Evolutionary conservation across 176 grass and related monocot species (phyloP), one percentile per base, ranked within the genome.

Genomic region (Oryza longistaminata): DNA sequence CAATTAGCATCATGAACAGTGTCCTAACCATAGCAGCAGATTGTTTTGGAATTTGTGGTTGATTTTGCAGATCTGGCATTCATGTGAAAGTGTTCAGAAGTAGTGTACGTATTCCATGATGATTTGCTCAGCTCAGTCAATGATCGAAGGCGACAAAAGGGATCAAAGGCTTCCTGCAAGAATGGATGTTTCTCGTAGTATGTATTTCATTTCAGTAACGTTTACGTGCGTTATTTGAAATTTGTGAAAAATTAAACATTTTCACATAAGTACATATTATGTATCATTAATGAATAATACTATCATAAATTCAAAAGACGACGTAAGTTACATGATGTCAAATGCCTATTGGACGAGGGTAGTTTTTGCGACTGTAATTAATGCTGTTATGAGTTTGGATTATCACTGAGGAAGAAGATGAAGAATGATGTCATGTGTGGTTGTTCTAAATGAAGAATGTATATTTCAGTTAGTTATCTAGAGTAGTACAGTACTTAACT

Each of bases 11-110:
- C 70, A 75, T n/a, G 60, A 27, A 81, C 77, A 75, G 60, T 87
- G 35, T 24, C 24, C 27, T 50, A 66, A 65, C 42, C 31, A 16
- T 29, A 40, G 11, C 70, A 67, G 34, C 62, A 44, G 6, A 29
- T 75, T 70, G 85, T 75, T 75, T 67, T 35, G 8, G 49, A 69
- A 65, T n/a, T 87, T 15, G 71, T 69, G 64, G 35, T 60, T 61
- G 71, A 82, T 82, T 82, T 82, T 69, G 71, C 71, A 82, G 2
- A 82, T 87, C 46, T 75, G 22, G 25, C 34, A 46, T 29, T 81
- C 49, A 87, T 67, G 68, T 75, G 75, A 81, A 82, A 82, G 48
- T 35, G 17, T 87, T 64, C 34, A 55, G 45, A 44, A 45, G n/a
- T 50, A 61, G 58, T 62, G 58, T 24, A 24, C n/a, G 70, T 81